phyloP scores from a whole-genome alignment of 352 stramenopile species.

The Plasmopara halstedii region DNA sequence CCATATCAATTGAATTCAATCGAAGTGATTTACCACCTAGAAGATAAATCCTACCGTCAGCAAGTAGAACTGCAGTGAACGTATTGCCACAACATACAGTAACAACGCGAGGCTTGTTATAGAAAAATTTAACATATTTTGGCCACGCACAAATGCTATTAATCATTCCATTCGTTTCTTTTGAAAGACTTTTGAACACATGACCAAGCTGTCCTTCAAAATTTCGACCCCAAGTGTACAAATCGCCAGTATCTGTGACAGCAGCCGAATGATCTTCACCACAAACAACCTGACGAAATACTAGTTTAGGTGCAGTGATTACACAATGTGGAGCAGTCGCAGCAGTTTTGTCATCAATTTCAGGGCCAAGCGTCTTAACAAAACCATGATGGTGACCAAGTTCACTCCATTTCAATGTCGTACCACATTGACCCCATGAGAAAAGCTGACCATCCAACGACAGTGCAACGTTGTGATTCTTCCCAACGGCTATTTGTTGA shows the following conservation, averaged over 20 bases:
- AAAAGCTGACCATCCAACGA: constrained; percentile 58
- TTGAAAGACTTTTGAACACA: constrained; percentile 23
- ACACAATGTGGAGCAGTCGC: constrained; percentile 29
- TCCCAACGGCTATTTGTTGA: constrained; percentile 43
- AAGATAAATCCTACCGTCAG: constrained; percentile 58
- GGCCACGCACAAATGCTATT: constrained; percentile 64
- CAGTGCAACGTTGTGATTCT: constrained; percentile 45
- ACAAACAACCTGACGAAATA: constrained; percentile 59
- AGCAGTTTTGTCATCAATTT: constrained; percentile 8
- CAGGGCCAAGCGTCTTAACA: constrained; percentile 9
- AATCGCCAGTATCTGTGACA: constrained; percentile 65
- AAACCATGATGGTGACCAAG: constrained; percentile 28
- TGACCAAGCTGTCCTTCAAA: constrained; percentile 83
- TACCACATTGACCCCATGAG: constrained; percentile 41
- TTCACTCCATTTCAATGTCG: constrained; percentile 26
- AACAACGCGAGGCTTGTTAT: constrained; percentile 31
- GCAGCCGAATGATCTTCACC: constrained; percentile 63
- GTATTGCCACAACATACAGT: constrained; percentile 63
- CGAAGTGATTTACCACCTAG: constrained; percentile 64
- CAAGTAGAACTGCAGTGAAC: constrained; percentile 69
- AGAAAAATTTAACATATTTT: constrained; percentile 59
- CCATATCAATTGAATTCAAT: constrained; percentile 5
- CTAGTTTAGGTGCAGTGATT: constrained; percentile 31
- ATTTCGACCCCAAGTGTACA: constrained; percentile 88
- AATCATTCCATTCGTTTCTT: constrained; percentile 24